Percentiles rank a stretch among this genome's conserved stretches.
Conservation (phyloP, 306 rosid species). For the Vigna hirtella region DNA sequence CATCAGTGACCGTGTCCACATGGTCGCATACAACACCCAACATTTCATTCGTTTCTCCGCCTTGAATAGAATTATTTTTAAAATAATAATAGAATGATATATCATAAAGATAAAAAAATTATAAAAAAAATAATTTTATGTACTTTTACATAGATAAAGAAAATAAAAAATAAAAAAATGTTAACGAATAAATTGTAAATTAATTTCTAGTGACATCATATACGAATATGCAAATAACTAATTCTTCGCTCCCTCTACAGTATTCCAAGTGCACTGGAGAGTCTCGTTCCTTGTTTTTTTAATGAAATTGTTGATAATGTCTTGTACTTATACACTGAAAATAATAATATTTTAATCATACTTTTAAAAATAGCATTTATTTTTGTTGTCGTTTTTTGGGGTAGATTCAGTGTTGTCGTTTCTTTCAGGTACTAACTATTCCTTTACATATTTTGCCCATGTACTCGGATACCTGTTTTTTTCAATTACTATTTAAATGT, state of each 20-base stretch:
- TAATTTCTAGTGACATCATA: neutral
- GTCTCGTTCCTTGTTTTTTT: neutral
- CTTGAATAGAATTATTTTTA: neutral
- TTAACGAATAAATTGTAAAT: neutral
- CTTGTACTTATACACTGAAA: neutral
- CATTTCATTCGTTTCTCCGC: neutral
- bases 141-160: too few relatives aligned
- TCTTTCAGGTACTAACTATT: too few relatives aligned
- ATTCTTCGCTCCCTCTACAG: neutral
- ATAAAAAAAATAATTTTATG: too few relatives aligned
- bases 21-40: neutral
- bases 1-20: neutral
- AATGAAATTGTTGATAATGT: neutral
- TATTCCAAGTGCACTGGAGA: neutral
- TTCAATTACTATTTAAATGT: too few relatives aligned
- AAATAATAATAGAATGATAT: too few relatives aligned
- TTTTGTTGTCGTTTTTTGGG: neutral
- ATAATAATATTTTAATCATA: neutral
- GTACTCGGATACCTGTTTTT: too few relatives aligned
- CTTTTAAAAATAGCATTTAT: neutral
- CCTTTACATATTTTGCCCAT: too few relatives aligned
- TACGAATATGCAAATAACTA: neutral
- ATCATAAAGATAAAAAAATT: too few relatives aligned
- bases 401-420: constrained; percentile 4
- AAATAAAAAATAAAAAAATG: too few relatives aligned